Evolutionary conservation across 768 basidiomycete species (phyloP).

Genomic region (Ramaria rubella): DNA sequence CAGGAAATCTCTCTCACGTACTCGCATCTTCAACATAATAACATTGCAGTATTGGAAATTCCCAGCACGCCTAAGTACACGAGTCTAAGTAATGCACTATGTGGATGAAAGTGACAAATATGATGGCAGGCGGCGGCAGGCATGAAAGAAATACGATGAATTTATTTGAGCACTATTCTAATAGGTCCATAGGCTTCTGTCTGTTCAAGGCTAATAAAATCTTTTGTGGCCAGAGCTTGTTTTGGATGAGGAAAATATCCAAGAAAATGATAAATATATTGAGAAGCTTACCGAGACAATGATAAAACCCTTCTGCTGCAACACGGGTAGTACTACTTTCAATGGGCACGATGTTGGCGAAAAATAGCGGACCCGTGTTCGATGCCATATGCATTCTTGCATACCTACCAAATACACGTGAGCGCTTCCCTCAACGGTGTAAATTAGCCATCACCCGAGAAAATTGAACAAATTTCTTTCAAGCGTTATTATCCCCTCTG

Average conservation of each 20-base stretch:
- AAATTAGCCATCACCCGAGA: slow-evolving; percentile 49
- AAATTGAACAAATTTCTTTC: slow-evolving; percentile 79
- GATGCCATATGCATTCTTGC: slow-evolving; percentile 60
- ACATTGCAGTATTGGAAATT: too few species aligned
- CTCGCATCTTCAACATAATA: too few species aligned
- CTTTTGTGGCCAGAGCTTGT: slow-evolving; percentile 71
- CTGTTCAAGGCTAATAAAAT: slow-evolving; percentile 58
- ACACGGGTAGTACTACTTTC: slow-evolving; percentile 66
- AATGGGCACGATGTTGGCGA: slow-evolving; percentile 61
- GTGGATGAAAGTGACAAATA: too few species aligned
- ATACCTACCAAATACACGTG: slow-evolving; percentile 43
- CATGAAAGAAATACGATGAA: too few species aligned
- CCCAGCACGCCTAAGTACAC: too few species aligned
- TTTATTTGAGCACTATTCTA: slow-evolving; percentile 32
- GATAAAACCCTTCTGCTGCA: slow-evolving; percentile 77
- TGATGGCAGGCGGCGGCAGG: too few species aligned
- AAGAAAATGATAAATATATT: neutral
- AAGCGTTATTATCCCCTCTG: slow-evolving; percentile 48
- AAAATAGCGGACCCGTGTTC: slow-evolving; percentile 46
- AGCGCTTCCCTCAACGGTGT: slow-evolving; percentile 9
- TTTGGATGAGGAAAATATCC: neutral
- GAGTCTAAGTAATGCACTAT: too few species aligned
- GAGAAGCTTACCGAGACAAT: slow-evolving; percentile 60
- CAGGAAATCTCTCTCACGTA: too few species aligned
- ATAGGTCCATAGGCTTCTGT: slow-evolving; percentile 52